A percentile compares a stretch with the other conserved stretches of the same genome.
Evolutionary conservation across 2,329 filamentous ascomycete species (phyloP).

Genomic region (Exserohilum turcica): DNA sequence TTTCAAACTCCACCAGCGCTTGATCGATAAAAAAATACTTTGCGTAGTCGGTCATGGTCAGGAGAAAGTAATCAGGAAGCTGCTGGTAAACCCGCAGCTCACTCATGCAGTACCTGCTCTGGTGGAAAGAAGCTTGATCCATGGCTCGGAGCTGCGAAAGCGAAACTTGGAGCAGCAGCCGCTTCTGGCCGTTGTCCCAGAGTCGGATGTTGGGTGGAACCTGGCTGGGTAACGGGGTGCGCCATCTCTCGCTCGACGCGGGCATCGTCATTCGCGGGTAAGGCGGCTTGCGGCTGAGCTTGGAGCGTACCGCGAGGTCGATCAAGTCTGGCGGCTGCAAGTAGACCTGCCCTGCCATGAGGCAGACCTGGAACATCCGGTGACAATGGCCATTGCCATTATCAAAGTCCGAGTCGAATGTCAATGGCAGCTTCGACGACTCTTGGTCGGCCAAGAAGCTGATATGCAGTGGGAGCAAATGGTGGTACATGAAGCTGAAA

Average conservation of each 20-base stretch:
- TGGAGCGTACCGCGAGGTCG: slow-evolving; percentile 27
- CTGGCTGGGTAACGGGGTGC: not conserved
- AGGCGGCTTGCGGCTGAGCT: slow-evolving; percentile 12
- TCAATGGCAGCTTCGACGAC: slow-evolving; percentile 23
- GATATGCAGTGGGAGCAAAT: slow-evolving; percentile 28
- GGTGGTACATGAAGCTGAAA: slow-evolving; percentile 33
- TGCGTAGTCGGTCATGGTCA: slow-evolving; percentile 10
- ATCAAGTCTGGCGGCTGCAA: slow-evolving; percentile 34
- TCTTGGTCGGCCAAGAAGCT: slow-evolving; percentile 20
- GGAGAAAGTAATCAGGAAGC: not conserved
- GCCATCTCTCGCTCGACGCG: not conserved
- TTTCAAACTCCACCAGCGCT: slow-evolving; percentile 15
- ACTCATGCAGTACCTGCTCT: not conserved
- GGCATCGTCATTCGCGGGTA: slow-evolving; percentile 20
- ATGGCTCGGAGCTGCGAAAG: not conserved
- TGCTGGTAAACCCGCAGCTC: not conserved
- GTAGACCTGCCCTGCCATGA: slow-evolving; percentile 27
- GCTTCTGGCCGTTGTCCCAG: not conserved
- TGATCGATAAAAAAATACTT: slow-evolving; percentile 9
- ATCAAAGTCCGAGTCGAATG: slow-evolving; percentile 18
- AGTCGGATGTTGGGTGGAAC: not conserved
- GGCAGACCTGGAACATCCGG: slow-evolving; percentile 26
- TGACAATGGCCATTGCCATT: slow-evolving; percentile 2
- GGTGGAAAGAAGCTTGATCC: not conserved
- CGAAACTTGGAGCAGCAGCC: not conserved